A percentile compares a stretch with the other conserved stretches of the same genome.
These are phyloP conservation scores for Syncephalastrum sp. DNA, from an alignment of 371 early-diverging fungal genomes.

Conservation along the genomic window DNA sequence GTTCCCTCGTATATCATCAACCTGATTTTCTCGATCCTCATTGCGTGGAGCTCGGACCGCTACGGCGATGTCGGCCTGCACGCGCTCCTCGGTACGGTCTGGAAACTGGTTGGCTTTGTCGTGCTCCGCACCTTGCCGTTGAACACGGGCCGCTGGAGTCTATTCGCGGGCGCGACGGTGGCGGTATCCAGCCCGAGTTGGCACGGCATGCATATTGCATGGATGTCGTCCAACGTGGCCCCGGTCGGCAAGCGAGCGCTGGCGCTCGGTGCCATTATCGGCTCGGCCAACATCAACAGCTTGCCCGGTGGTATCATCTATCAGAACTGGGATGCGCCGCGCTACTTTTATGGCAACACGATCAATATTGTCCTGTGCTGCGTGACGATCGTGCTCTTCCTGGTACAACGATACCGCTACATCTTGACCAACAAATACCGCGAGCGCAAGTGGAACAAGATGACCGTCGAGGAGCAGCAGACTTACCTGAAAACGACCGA, in stretches of 20 bases:
- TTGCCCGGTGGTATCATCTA: constrained; percentile 23
- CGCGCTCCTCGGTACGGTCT: constrained; percentile 32
- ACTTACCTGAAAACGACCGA: constrained; percentile 28
- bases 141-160: constrained; percentile 33
- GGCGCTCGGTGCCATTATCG: constrained; percentile 41
- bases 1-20: constrained; percentile 48
- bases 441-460: constrained; percentile 25
- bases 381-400: constrained; percentile 15
- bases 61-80: constrained; percentile 46
- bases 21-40: constrained; percentile 38
- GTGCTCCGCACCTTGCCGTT: constrained; percentile 44
- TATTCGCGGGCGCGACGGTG: constrained; percentile 37
- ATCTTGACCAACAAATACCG: constrained; percentile 27
- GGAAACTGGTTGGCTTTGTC: constrained; percentile 37
- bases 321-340: constrained; percentile 36
- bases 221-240: constrained; percentile 47
- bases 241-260: constrained; percentile 52
- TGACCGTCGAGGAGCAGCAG: constrained; percentile 29
- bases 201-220: constrained; percentile 51
- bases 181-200: constrained; percentile 30
- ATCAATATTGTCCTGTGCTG: constrained; percentile 30
- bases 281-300: constrained; percentile 36
- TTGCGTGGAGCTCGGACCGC: constrained; percentile 45
- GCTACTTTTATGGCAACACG: constrained; percentile 37
- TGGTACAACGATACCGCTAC: constrained; percentile 27